phyloP scores from a whole-genome alignment of 352 stramenopile genomes.

The Pythium periplocum region DNA sequence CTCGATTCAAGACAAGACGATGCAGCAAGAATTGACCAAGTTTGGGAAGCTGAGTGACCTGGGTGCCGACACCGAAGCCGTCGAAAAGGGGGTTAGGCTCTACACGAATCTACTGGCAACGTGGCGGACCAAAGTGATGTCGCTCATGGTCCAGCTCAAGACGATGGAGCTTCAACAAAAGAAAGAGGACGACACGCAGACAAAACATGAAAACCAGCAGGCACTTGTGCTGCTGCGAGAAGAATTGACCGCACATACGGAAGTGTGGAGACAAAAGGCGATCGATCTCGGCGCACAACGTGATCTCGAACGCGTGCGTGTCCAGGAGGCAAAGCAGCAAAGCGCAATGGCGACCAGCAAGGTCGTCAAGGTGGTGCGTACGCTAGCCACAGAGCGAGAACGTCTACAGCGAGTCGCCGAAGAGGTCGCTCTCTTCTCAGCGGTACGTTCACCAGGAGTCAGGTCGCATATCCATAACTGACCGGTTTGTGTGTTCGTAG shows the following conservation, averaged over 20 bases:
- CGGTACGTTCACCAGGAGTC: constrained; percentile 15
- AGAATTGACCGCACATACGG: constrained; percentile 23
- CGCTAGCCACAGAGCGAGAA: constrained; percentile 41
- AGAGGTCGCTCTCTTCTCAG: constrained; percentile 34
- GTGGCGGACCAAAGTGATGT: constrained; percentile 58
- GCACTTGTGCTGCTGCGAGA: too few species aligned
- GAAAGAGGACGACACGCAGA: not conserved
- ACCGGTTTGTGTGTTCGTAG: constrained; percentile 8
- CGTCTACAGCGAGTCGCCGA: constrained; percentile 39
- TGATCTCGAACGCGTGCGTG: constrained; percentile 39
- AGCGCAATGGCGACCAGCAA: constrained; percentile 30
- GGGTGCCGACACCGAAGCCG: not conserved
- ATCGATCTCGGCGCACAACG: constrained; percentile 55
- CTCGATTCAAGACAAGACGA: constrained; percentile 48
- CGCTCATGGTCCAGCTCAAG: constrained; percentile 53
- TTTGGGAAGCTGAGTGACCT: constrained; percentile 14
- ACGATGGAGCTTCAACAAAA: constrained; percentile 24
- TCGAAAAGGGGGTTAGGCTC: constrained; percentile 16
- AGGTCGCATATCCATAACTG: not conserved
- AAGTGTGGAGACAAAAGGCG: constrained; percentile 49
- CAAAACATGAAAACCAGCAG: constrained; percentile 3
- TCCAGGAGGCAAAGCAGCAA: constrained; percentile 21
- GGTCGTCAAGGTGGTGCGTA: constrained; percentile 37
- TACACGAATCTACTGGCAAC: constrained; percentile 30
- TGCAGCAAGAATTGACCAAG: constrained; percentile 27